A percentile compares a stretch with the other conserved stretches of the same genome.
Conservation (phyloP, 805 yeast species). For the Candida pseudofarinosa region DNA sequence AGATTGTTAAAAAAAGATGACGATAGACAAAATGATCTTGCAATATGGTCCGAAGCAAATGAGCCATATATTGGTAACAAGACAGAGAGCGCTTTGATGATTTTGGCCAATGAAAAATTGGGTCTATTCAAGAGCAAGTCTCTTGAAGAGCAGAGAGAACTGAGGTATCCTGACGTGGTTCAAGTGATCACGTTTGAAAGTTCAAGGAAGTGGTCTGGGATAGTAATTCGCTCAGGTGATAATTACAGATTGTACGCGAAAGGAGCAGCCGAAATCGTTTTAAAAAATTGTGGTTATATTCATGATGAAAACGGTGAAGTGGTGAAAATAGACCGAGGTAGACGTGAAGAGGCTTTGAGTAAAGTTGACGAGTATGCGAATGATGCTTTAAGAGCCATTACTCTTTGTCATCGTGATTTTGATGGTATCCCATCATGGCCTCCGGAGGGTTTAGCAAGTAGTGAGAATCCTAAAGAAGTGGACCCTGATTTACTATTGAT, state of each 20-base stretch:
- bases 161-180: constrained; percentile 34
- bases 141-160: constrained; percentile 40
- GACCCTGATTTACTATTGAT: constrained; percentile 27
- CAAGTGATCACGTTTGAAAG: constrained; percentile 91
- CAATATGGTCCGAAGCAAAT: constrained; percentile 15
- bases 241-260: constrained; percentile 66
- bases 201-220: constrained; percentile 87
- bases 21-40: constrained; percentile 6
- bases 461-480: constrained; percentile 15
- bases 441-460: constrained; percentile 43
- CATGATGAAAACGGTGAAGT: constrained; percentile 23
- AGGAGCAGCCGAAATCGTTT: constrained; percentile 92
- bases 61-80: constrained; percentile 86
- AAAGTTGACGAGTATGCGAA: constrained; percentile 57
- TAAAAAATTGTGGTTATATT: constrained; percentile 51
- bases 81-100: constrained; percentile 85
- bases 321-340: constrained; percentile 23
- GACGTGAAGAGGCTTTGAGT: constrained; percentile 27
- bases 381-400: constrained; percentile 81
- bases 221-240: constrained; percentile 52
- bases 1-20: constrained; percentile 16
- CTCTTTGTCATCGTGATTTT: constrained; percentile 79
- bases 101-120: constrained; percentile 58
- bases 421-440: constrained; percentile 56
- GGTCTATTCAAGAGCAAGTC: constrained; percentile 37